These are phyloP conservation scores for Leishmania major DNA, from an alignment of 208 protist genomes.

Conservation along the genomic window DNA sequence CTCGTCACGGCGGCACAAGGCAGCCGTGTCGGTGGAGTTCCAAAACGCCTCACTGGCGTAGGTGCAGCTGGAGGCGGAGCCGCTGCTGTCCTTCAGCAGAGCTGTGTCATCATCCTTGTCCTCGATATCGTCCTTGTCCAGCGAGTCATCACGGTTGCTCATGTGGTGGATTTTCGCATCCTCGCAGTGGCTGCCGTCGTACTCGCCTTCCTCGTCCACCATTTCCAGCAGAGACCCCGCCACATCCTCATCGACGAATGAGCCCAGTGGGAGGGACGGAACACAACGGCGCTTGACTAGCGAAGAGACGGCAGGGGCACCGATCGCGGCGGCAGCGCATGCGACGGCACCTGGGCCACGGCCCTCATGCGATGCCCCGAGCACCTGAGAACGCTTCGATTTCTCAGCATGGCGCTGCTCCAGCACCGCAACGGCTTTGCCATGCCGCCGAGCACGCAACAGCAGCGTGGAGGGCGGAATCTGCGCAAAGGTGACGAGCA, in stretches of 20 bases:
- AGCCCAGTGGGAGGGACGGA: not conserved
- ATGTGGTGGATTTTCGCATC: not conserved
- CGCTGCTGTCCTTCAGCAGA: not conserved
- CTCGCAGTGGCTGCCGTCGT: not conserved
- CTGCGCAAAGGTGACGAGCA: constrained; percentile 34
- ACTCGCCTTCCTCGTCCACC: not conserved
- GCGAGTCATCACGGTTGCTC: not conserved
- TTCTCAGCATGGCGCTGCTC: not conserved
- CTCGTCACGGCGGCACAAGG: constrained; percentile 39
- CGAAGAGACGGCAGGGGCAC: not conserved
- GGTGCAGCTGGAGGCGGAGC: not conserved
- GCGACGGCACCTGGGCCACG: not conserved
- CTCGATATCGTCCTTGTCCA: constrained; percentile 9
- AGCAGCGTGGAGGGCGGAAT: constrained; percentile 29
- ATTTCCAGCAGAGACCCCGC: constrained; percentile 3
- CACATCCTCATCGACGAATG: constrained; percentile 5
- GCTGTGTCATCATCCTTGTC: not conserved
- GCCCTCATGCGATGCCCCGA: not conserved
- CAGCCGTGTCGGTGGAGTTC: constrained; percentile 6
- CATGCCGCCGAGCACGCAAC: constrained; percentile 6
- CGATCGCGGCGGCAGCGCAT: not conserved
- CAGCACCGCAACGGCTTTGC: not conserved
- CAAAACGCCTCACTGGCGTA: constrained; percentile 4
- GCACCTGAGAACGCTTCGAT: no score
- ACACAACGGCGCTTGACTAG: not conserved